Evolutionary conservation across 306 rosid genomes (phyloP), one percentile per base, ranked within the genome.

Genomic region (Gastrolobium bilobum): DNA sequence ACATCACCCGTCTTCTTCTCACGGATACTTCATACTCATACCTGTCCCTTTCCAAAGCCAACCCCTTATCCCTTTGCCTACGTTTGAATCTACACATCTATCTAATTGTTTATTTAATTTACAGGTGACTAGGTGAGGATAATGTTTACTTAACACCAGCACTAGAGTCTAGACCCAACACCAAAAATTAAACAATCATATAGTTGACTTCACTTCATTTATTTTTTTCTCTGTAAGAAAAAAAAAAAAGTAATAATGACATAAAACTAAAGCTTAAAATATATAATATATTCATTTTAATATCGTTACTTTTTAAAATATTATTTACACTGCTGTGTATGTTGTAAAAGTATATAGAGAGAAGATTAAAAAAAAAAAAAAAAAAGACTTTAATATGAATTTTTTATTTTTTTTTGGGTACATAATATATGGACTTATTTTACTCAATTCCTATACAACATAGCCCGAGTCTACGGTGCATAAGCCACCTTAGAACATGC

Each of bases 1-100:
- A 38, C 54, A 65, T 56, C 68, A 31, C 39, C 53, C 44, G 65
- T 77, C 71, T 7, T 64, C 68, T 76, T 76, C 68, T 20, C 57
- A 68, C 13, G 6, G 58, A 75, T 84, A 67, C 54, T 1, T 20
- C 26, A 20, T 20, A 40, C 13, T 26, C 42, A 66, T 77, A 48
- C 54, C 0, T 4, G 34, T 75, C 35, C 52, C 68, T 65, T 81
- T 84, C 76, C 11, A 42, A 75, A 26, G 29, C 60, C 50, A 33
- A 34, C 10, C 30, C 73, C 31, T 76, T 51, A 13, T 8, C 68
- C n/a, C 34, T 68, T 26, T 44, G 59, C 8, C 47, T 77, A 4
- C 73, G 30, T 40, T 51, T 9, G n/a, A 34, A 52, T 54, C 51
- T 35, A 53, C 29, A 40, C 20, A 0, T 39, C 75, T 51, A 8